These are phyloP conservation scores for Syzygium syzygioides DNA, from an alignment of 441 rosid genomes.

Conservation along the genomic window DNA sequence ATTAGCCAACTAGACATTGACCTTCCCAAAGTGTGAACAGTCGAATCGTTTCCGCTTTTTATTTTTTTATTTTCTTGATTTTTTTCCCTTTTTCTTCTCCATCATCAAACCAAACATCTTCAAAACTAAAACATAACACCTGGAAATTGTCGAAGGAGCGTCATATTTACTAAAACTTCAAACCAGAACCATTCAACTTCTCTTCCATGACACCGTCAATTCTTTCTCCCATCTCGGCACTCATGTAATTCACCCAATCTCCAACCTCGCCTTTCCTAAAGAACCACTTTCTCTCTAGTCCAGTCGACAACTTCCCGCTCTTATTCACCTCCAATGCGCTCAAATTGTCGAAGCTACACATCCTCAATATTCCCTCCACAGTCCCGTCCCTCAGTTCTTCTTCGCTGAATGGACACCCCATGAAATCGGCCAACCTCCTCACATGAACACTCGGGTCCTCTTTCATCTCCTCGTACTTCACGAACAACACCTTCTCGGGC, in stretches of 20 bases:
- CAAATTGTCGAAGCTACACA: not conserved
- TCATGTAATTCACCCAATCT: not conserved
- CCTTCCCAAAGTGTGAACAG: not conserved
- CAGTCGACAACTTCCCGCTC: not conserved
- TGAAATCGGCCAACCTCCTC: not conserved
- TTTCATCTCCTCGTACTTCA: not conserved
- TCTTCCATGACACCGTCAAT: not conserved
- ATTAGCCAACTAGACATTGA: not conserved
- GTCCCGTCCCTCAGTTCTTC: not conserved
- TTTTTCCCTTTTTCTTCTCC: not conserved
- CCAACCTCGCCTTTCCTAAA: not conserved
- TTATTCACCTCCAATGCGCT: not conserved
- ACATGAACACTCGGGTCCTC: not conserved
- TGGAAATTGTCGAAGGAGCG: not conserved
- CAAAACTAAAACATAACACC: no score
- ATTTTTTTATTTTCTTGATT: no score
- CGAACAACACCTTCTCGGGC: not conserved
- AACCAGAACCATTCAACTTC: not conserved
- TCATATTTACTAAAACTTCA: not conserved
- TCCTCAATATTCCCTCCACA: not conserved
- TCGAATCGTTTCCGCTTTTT: not conserved
- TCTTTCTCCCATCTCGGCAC: not conserved
- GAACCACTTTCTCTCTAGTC: rapidly evolving
- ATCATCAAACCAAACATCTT: not conserved
- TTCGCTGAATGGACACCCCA: not conserved